Percentiles rank a stretch among this genome's conserved stretches.
Evolutionary conservation across 2,329 filamentous ascomycete species (phyloP).

Genomic region (Alternaria longipes): DNA sequence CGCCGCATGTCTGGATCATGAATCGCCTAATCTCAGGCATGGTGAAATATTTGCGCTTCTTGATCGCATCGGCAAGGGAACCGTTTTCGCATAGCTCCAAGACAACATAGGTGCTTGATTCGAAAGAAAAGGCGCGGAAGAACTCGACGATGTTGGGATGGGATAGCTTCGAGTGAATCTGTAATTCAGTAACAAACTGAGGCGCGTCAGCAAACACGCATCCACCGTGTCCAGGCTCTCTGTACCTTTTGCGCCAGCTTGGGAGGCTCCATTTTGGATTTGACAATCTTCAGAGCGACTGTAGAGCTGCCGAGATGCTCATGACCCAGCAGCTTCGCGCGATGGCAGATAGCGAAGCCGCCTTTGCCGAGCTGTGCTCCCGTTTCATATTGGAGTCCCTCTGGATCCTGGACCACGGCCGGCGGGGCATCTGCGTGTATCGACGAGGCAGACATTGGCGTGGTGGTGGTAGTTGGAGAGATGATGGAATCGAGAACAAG

Average conservation of each 20-base stretch:
- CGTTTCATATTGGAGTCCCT: constrained; percentile 76
- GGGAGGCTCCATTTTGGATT: constrained; percentile 77
- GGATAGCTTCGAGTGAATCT: constrained; percentile 97
- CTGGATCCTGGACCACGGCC: constrained; percentile 71
- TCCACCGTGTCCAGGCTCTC: constrained; percentile 32
- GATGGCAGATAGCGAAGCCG: constrained; percentile 83
- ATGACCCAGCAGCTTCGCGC: constrained; percentile 69
- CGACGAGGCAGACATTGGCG: constrained; percentile 54
- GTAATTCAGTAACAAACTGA: constrained; percentile 81
- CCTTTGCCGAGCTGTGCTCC: constrained; percentile 80
- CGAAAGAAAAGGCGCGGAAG: constrained; percentile 89
- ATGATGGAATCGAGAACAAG: constrained; percentile 39
- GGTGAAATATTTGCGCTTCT: constrained; percentile 86
- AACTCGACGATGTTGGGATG: constrained; percentile 97
- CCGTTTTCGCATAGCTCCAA: constrained; percentile 95
- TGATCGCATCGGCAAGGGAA: constrained; percentile 97
- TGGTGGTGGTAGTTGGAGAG: constrained; percentile 34
- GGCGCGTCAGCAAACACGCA: constrained; percentile 33
- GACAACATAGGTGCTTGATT: constrained; percentile 89
- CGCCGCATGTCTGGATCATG: constrained; percentile 92
- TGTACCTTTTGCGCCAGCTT: constrained; percentile 85
- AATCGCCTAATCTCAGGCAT: constrained; percentile 95
- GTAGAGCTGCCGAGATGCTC: constrained; percentile 68
- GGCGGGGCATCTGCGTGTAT: constrained; percentile 62
- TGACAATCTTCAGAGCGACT: constrained; percentile 83